These are phyloP conservation scores for Irpex lacteus DNA, from an alignment of 1,284 basidiomycete species.

Conservation along the genomic window DNA sequence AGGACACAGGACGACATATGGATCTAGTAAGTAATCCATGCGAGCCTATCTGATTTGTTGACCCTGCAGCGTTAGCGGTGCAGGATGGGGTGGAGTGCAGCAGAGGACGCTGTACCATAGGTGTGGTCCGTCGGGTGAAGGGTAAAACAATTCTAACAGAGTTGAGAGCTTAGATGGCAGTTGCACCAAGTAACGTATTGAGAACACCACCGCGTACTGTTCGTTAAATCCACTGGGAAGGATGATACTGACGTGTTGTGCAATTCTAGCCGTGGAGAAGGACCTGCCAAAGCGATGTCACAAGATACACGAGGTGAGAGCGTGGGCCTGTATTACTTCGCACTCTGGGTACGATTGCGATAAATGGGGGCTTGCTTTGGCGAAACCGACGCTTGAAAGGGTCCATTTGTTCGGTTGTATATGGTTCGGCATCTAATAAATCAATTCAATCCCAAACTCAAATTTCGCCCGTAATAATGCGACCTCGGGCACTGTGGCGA, in stretches of 20 bases:
- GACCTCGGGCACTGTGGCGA: neutral
- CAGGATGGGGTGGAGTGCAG: neutral
- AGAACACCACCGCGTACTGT: neutral
- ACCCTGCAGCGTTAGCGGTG: neutral
- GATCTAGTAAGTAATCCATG: neutral
- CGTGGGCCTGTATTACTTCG: neutral
- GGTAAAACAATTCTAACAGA: neutral
- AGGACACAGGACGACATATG: neutral
- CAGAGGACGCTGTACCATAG: neutral
- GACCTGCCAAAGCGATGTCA: neutral
- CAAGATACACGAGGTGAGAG: neutral
- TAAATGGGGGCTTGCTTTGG: neutral
- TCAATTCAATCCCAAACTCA: neutral
- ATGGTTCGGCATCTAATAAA: neutral
- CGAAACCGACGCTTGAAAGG: neutral
- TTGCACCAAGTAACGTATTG: neutral
- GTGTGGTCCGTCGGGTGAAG: neutral
- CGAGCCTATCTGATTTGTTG: neutral
- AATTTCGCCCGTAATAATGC: neutral
- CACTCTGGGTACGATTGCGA: neutral
- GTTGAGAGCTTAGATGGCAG: neutral
- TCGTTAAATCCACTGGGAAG: neutral
- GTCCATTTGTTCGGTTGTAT: neutral
- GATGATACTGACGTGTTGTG: neutral
- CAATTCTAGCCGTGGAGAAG: neutral